A percentile compares a stretch with the other conserved stretches of the same genome.
These are phyloP conservation scores for Salvia hispanica DNA, from an alignment of 257 asterid species.

Conservation along the genomic window DNA sequence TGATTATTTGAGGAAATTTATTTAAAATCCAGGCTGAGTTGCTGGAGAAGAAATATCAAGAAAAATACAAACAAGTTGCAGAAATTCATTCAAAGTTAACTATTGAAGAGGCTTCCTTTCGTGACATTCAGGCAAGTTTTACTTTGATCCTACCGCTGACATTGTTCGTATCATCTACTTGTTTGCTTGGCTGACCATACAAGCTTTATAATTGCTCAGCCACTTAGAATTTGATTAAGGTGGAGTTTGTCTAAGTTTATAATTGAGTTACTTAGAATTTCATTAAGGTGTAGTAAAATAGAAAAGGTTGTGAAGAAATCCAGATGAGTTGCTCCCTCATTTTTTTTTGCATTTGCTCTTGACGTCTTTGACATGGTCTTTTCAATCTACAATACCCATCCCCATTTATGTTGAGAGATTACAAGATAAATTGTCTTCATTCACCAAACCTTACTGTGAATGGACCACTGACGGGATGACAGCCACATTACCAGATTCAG, in stretches of 20 bases:
- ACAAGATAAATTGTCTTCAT: too few relatives aligned
- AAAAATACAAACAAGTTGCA: conserved; percentile 88
- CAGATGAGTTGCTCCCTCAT: too few relatives aligned
- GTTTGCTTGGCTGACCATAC: conserved; percentile 9
- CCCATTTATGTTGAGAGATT: too few relatives aligned
- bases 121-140: conserved; percentile 71
- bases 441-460: too few relatives aligned
- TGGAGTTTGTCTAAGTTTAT: background rate
- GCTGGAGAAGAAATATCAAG: conserved; percentile 89
- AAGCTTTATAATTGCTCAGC: background rate
- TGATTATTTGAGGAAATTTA: background rate
- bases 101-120: conserved; percentile 91
- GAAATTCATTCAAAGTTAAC: conserved; percentile 94
- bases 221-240: too few relatives aligned
- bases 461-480: too few relatives aligned
- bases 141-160: conserved; percentile 16
- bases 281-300: background rate
- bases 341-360: too few relatives aligned
- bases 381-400: too few relatives aligned
- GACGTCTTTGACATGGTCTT: too few relatives aligned
- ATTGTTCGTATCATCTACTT: conserved; percentile 16
- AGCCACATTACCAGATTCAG: too few relatives aligned
- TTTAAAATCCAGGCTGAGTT: conserved; percentile 69
- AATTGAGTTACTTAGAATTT: conserved; percentile 1
- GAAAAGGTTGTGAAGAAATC: too few relatives aligned